Evolutionary conservation across 2,329 filamentous ascomycete genomes (phyloP), one percentile per base, ranked within the genome.

Genomic region (Cercospora canescens): DNA sequence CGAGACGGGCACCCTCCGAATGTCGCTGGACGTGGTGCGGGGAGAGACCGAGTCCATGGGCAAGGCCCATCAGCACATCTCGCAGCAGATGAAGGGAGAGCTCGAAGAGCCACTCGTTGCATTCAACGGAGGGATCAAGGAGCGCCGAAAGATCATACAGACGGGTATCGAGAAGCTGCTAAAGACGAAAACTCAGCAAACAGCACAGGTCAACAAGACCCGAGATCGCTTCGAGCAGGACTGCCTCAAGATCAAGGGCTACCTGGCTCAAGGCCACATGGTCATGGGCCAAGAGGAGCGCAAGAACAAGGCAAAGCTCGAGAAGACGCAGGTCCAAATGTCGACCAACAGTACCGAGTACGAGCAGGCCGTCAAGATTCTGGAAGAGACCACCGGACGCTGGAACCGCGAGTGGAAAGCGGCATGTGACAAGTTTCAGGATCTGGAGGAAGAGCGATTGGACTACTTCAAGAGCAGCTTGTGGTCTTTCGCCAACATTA

Each of bases 401-500:
- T 99, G 95, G 95, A 99, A 99, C 77, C 87, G 94, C 74, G 95
- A 99, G 78, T 99, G 95, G 95, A 99, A 98, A 80, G 89, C 92
- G 21, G 95, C 94, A 1, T 96, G 95, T 74, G 96, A 91, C 84
- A 99, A 98, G 83, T 99, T 99, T 80, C 96, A 99, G 82, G 96
- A 99, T 75, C 87, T 99, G 12, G 95, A 99, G 80, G 96, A 99
- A 79, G 95, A 99, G 80, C 87, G 95, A 50, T 86, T 99, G 41
- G 95, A 99, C 79, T 99, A 97, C 77, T 94, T 93, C 71, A 99
- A 98, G 84, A 96, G 92, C 81, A 98, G 95, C 75, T 84, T 99
- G 7, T 99, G 95, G 96, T 94, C 90, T 14, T 99, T 98, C 81
- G 94, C 95, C 63, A 99, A 99, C 78, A 93, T 99, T 73, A 89